Conservation (phyloP, 2,329 filamentous ascomycete species). For the Talaromyces amestolkiae region DNA sequence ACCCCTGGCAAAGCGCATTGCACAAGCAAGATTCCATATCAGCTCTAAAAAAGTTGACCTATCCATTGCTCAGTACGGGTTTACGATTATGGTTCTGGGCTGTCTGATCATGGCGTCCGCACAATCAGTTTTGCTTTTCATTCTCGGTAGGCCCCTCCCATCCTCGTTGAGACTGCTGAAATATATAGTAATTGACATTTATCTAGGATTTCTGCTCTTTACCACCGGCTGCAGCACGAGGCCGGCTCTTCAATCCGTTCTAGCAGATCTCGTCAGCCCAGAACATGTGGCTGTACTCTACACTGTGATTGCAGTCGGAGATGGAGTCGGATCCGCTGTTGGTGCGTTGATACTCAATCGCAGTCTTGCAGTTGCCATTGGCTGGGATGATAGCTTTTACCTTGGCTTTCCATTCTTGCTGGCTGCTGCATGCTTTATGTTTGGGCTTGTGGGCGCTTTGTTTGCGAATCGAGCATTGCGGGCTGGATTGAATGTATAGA, state of each 20-base stretch:
- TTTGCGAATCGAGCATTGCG: conserved; percentile 5
- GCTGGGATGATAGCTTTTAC: background rate
- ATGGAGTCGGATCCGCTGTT: background rate
- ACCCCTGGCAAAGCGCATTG: background rate
- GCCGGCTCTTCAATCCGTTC: background rate
- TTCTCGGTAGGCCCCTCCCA: background rate
- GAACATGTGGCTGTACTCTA: conserved; percentile 7
- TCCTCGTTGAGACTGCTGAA: background rate
- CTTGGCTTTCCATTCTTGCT: conserved; percentile 5
- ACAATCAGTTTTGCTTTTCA: background rate
- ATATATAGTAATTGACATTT: background rate
- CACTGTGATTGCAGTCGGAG: background rate
- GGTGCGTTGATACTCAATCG: conserved; percentile 10
- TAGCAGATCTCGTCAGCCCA: conserved; percentile 4
- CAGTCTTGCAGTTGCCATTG: conserved; percentile 6
- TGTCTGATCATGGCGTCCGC: conserved; percentile 4
- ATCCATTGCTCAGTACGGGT: conserved; percentile 6
- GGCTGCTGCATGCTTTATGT: background rate
- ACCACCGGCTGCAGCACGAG: conserved; percentile 9
- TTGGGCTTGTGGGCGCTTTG: conserved; percentile 4
- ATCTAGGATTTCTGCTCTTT: background rate
- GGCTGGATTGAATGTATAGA: background rate
- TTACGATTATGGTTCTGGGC: background rate
- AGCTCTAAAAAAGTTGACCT: background rate
- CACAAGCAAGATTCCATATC: background rate